Base-by-base conservation (phyloP, 2,329 filamentous ascomycete genomes). In the Xylariaceae sp. region DNA sequence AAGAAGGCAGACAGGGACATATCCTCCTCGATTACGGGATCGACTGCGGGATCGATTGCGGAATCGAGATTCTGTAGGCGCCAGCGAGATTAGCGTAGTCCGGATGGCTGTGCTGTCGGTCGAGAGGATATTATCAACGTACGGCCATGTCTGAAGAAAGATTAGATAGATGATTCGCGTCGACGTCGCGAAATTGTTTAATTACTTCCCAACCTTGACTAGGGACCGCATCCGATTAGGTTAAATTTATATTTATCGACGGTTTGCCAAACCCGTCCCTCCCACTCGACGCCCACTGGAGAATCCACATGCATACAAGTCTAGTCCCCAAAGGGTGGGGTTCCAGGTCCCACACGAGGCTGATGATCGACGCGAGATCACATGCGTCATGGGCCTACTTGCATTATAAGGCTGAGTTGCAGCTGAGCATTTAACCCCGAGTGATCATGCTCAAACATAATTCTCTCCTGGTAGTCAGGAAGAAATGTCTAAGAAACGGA, bases 1-100 rank as follows among this genome's bases (percentile, higher is more conserved):
- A 95, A 86, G 35, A 77, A 58, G 45, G 66, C 67, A 47, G 66
- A 68, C 74, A 78, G 78, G 47, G 66, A 68, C 74, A 78, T 79
- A 40, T 49, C 51, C 32, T 67, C 63, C 43, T 61, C 56, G 19
- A 43, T 33, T 31, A 44, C 33, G 33, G 35, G 30, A 38, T 50
- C 43, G n/a, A n/a, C n/a, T n/a, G n/a, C n/a, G n/a, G n/a, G n/a
- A n/a, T n/a, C n/a, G n/a, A n/a, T n/a, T n/a, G n/a, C n/a, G n/a
- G n/a, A n/a, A n/a, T n/a, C n/a, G n/a, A n/a, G n/a, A n/a, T n/a
- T n/a, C n/a, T n/a, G n/a, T n/a, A n/a, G n/a, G n/a, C n/a, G n/a
- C n/a, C n/a, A n/a, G n/a, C n/a, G n/a, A n/a, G 12, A 12, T n/a
- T n/a, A 26, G 8, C 30, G 24, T 19, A 15, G 28, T 19, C 15